Evolutionary conservation across 164 flowering plant genomes (phyloP).

Genomic region (Macadamia integrifolia): DNA sequence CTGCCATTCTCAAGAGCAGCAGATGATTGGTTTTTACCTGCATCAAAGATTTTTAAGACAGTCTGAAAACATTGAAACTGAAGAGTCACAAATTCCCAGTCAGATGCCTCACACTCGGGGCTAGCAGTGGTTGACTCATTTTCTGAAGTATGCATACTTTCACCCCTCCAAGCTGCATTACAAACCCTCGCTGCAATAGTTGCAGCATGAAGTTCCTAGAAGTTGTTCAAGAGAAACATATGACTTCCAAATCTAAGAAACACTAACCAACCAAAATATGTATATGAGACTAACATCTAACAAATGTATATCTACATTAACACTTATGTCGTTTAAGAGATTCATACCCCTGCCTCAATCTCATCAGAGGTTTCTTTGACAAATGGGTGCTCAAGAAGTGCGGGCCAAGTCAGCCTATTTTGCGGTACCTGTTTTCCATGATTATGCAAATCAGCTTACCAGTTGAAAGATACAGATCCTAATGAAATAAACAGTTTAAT

Average conservation of each 20-base stretch:
- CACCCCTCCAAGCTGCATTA: constrained; percentile 50
- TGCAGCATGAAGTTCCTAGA: constrained; percentile 45
- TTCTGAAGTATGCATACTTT: constrained; percentile 27
- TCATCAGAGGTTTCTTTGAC: constrained; percentile 67
- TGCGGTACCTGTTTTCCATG: constrained; percentile 67
- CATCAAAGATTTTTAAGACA: constrained; percentile 8
- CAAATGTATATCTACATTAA: background rate
- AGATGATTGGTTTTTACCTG: constrained; percentile 34
- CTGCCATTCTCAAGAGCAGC: constrained; percentile 21
- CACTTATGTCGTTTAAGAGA: background rate
- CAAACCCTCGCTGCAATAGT: constrained; percentile 37
- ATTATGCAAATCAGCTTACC: constrained; percentile 8
- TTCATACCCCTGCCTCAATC: constrained; percentile 50
- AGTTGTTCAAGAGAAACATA: constrained; percentile 14
- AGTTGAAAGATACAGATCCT: background rate
- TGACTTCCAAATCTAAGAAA: constrained; percentile 2
- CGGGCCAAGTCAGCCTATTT: constrained; percentile 87
- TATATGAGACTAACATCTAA: background rate
- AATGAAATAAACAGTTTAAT: background rate
- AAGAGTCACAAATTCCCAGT: background rate
- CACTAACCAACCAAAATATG: background rate
- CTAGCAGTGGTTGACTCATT: constrained; percentile 25
- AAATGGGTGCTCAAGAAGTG: constrained; percentile 94
- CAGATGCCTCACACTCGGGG: constrained; percentile 37
- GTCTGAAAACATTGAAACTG: constrained; percentile 1